These are phyloP conservation scores for Somion occarium DNA, from an alignment of 1,284 basidiomycete species.

Conservation along the genomic window DNA sequence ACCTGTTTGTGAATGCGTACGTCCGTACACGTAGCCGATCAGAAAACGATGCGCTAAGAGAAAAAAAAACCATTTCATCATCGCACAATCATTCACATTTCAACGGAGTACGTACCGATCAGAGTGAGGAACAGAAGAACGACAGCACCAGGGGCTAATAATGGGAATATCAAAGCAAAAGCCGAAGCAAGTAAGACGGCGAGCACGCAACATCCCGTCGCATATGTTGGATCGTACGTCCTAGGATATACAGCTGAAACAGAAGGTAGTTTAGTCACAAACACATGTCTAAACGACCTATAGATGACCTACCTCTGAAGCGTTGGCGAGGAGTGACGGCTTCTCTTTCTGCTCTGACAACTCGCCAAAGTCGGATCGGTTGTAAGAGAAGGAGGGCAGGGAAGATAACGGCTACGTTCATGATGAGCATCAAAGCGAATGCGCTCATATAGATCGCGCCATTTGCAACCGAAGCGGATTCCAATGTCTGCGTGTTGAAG, in stretches of 20 bases:
- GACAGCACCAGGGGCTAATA: constrained; percentile 67
- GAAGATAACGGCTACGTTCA: constrained; percentile 65
- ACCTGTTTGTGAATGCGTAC: constrained; percentile 66
- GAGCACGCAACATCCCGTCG: constrained; percentile 60
- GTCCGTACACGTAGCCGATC: constrained; percentile 68
- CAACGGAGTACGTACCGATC: constrained; percentile 56
- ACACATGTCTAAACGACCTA: too few species aligned
- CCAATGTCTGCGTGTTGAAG: constrained; percentile 39
- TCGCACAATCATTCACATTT: too few species aligned
- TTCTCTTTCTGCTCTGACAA: constrained; percentile 46
- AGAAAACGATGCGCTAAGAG: constrained; percentile 66
- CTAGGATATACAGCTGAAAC: constrained; percentile 66
- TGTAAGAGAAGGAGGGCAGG: constrained; percentile 71
- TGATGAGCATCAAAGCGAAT: constrained; percentile 55
- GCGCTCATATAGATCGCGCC: constrained; percentile 70
- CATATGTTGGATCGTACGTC: constrained; percentile 63
- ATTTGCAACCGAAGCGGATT: constrained; percentile 51
- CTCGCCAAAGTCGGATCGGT: constrained; percentile 54
- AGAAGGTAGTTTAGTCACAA: constrained; percentile 5
- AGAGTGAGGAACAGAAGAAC: constrained; percentile 64
- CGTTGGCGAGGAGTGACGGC: constrained; percentile 72
- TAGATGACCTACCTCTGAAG: constrained; percentile 76
- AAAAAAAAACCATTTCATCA: constrained; percentile 9
- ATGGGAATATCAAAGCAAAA: constrained; percentile 70
- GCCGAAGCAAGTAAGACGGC: constrained; percentile 68